Evolutionary conservation across 768 basidiomycete species (phyloP).

Genomic region (Pleurotus platypus): DNA sequence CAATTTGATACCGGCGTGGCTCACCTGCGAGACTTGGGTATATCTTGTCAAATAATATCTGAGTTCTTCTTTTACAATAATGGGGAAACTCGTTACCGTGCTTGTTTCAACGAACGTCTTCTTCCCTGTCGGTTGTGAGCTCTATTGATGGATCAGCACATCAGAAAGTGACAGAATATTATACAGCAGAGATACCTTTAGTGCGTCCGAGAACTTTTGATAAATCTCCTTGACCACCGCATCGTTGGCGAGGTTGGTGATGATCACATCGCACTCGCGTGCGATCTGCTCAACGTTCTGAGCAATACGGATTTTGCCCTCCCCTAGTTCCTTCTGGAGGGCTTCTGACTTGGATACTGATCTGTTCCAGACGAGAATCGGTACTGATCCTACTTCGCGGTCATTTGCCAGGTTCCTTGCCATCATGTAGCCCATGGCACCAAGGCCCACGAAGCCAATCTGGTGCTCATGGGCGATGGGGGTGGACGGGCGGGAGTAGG

Average conservation of each 20-base stretch:
- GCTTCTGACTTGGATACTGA: conserved; percentile 55
- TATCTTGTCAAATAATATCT: conserved; percentile 28
- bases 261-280: conserved; percentile 65
- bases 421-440: conserved; percentile 75
- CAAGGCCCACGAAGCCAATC: conserved; percentile 47
- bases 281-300: conserved; percentile 56
- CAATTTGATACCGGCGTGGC: neutral
- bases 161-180: neutral
- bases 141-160: conserved; percentile 22
- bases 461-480: conserved; percentile 33
- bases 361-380: conserved; percentile 79
- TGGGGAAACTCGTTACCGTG: conserved; percentile 44
- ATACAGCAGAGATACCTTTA: conserved; percentile 40
- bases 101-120: conserved; percentile 86
- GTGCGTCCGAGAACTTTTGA: conserved; percentile 50
- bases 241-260: conserved; percentile 74
- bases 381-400: conserved; percentile 32
- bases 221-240: conserved; percentile 65
- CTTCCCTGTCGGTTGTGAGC: conserved; percentile 37
- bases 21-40: conserved; percentile 52
- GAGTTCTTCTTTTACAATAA: no score
- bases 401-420: conserved; percentile 72
- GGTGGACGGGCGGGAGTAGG: conserved; percentile 58
- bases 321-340: conserved; percentile 53
- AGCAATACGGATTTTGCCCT: conserved; percentile 52